Conservation (phyloP, 2,329 filamentous ascomycete genomes). For the Ceratocystis ficicola region DNA sequence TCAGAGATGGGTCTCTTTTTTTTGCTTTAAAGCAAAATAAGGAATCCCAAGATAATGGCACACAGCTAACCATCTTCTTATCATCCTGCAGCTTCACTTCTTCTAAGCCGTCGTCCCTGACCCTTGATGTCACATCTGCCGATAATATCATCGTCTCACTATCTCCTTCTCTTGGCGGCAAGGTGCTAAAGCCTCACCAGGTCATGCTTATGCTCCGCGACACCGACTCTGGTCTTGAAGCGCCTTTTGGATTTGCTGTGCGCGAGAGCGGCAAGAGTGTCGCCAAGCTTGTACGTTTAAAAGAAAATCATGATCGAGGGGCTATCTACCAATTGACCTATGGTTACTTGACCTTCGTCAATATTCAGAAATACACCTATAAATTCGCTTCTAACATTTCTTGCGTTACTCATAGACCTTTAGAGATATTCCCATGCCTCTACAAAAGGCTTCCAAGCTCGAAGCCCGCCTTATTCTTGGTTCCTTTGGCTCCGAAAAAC, state of each 20-base stretch:
- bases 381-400: slow-evolving; percentile 23
- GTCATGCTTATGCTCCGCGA: slow-evolving; percentile 80
- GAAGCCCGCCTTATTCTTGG: slow-evolving; percentile 72
- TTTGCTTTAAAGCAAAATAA: too few species aligned
- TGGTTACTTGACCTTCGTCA: background rate
- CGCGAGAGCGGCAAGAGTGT: slow-evolving; percentile 82
- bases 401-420: slow-evolving; percentile 49
- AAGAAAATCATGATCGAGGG: background rate
- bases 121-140: slow-evolving; percentile 51
- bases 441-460: slow-evolving; percentile 57
- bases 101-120: slow-evolving; percentile 40
- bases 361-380: background rate
- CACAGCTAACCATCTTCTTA: background rate
- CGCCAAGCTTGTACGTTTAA: slow-evolving; percentile 61
- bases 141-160: slow-evolving; percentile 73
- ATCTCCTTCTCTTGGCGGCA: slow-evolving; percentile 67
- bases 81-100: slow-evolving; percentile 38
- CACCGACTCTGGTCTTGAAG: slow-evolving; percentile 61
- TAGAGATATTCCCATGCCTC: slow-evolving; percentile 76
- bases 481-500: slow-evolving; percentile 65
- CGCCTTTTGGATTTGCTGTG: slow-evolving; percentile 69
- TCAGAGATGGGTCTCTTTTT: too few species aligned
- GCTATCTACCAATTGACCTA: background rate
- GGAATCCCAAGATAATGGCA: background rate
- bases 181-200: slow-evolving; percentile 78